Evolutionary conservation across 768 basidiomycete species (phyloP).

Genomic region (Serendipita sp.): DNA sequence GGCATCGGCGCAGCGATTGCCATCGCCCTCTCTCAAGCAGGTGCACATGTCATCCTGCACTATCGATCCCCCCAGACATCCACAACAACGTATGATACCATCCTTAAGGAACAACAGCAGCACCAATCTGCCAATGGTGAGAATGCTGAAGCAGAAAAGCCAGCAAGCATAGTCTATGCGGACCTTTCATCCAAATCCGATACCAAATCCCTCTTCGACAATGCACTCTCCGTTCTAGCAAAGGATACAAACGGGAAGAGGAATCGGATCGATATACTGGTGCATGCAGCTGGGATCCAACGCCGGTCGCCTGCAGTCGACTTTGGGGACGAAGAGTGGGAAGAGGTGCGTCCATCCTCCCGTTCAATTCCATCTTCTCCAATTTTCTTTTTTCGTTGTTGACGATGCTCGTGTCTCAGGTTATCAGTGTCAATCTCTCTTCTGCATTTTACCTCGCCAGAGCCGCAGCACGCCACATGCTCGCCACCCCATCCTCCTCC

Average conservation of each 20-base stretch:
- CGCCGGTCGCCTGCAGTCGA: slow-evolving; percentile 43
- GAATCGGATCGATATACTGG: slow-evolving; percentile 41
- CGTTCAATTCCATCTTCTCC: neutral
- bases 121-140: slow-evolving; percentile 10
- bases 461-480: slow-evolving; percentile 83
- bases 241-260: slow-evolving; percentile 22
- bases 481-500: slow-evolving; percentile 27
- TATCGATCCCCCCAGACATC: slow-evolving; percentile 28
- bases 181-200: slow-evolving; percentile 37
- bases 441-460: slow-evolving; percentile 71
- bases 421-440: slow-evolving; percentile 77
- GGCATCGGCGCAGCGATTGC: slow-evolving; percentile 43
- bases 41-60: slow-evolving; percentile 33
- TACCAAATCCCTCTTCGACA: slow-evolving; percentile 33
- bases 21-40: slow-evolving; percentile 38
- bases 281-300: slow-evolving; percentile 56
- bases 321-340: slow-evolving; percentile 54
- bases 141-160: slow-evolving; percentile 3
- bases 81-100: slow-evolving; percentile 18
- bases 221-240: slow-evolving; percentile 25
- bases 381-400: neutral
- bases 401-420: slow-evolving; percentile 28
- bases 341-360: slow-evolving; percentile 34
- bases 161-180: slow-evolving; percentile 32
- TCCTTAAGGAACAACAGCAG: slow-evolving; percentile 19